Evolutionary conservation across 139 green algal genomes (phyloP).

Genomic region (Asterochloris sp.): DNA sequence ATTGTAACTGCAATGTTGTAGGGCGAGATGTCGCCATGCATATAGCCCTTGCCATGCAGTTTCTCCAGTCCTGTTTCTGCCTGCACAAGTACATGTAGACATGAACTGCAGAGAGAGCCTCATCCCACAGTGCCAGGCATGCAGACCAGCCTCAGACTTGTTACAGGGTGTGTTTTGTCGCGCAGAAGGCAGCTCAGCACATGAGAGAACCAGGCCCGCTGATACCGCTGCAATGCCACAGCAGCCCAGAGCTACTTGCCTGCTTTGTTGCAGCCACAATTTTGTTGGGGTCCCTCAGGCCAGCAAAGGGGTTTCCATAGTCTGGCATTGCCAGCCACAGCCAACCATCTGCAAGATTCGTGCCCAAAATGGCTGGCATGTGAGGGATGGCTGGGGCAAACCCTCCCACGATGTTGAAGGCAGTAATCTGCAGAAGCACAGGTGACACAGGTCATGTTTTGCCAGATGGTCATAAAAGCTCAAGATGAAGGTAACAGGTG

Average conservation of each 20-base stretch:
- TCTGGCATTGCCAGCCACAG: constrained; percentile 3
- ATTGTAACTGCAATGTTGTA: too few species aligned
- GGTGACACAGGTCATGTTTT: not conserved
- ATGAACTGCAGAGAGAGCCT: too few species aligned
- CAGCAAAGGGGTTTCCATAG: not conserved
- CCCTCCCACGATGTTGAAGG: not conserved
- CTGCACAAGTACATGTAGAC: too few species aligned
- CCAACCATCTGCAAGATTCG: not conserved
- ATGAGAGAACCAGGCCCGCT: too few species aligned
- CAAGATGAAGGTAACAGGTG: not conserved
- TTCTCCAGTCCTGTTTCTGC: too few species aligned
- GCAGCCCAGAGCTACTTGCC: not conserved
- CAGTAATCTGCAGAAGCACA: not conserved
- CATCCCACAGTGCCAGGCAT: too few species aligned
- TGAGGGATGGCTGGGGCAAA: not conserved
- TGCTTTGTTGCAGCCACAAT: constrained; percentile 9
- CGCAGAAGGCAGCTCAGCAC: too few species aligned
- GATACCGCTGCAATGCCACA: too few species aligned
- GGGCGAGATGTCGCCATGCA: too few species aligned
- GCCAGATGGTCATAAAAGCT: not conserved
- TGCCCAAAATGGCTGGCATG: constrained; percentile 1
- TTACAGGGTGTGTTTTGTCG: too few species aligned
- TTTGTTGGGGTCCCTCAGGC: not conserved
- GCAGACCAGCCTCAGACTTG: too few species aligned
- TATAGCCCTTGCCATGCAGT: too few species aligned